Base-by-base conservation (phyloP, 1,284 basidiomycete genomes). In the Trichosporon ovoides region DNA sequence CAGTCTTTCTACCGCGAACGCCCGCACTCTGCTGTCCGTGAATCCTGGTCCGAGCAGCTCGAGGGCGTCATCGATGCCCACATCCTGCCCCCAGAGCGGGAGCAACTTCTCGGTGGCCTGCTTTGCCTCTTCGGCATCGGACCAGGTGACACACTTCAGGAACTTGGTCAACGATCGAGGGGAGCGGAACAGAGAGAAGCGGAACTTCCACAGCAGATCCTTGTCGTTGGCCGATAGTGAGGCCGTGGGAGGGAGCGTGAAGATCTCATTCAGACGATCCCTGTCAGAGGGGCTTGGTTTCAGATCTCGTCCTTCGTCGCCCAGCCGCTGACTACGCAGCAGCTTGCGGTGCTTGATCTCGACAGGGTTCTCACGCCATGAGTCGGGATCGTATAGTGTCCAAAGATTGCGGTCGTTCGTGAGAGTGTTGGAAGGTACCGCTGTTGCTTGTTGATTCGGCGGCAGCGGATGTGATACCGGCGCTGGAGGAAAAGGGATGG, bases 151-250 rank as follows among this genome's bases (percentile, higher is more conserved):
- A 33, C 92, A 94, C 77, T 95, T 98, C 60, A 99, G 82, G 78
- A 99, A 98, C 76, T 98, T 99, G 34, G 95, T 98, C 28, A 98
- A 82, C 3, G 90, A 91, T 18, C 88, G 84, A 33, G 74, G 74
- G 0, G 80, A 78, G 11, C 80, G 78, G 73, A 91, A 91, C 14
- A 99, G 84, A 67, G 97, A 98, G 78, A 98, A 99, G 11, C 96
- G 85, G 82, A 96, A 99, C 72, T 96, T 94, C 96, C 96, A 99
- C 22, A 98, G 86, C 16, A 95, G 78, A 66, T 98, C 95, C 73
- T 95, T 96, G 78, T 99, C 95, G 67, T 93, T 87, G 0, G 91
- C 86, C 1, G 85, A 90, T 5, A 98, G 82, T 10, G 84, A 82
- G 60, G 89, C 89, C 53, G 91, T 96, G 0, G 96, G 95, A 0